Conservation (phyloP, 768 basidiomycete species). For the Tylopilus subfusipes region DNA sequence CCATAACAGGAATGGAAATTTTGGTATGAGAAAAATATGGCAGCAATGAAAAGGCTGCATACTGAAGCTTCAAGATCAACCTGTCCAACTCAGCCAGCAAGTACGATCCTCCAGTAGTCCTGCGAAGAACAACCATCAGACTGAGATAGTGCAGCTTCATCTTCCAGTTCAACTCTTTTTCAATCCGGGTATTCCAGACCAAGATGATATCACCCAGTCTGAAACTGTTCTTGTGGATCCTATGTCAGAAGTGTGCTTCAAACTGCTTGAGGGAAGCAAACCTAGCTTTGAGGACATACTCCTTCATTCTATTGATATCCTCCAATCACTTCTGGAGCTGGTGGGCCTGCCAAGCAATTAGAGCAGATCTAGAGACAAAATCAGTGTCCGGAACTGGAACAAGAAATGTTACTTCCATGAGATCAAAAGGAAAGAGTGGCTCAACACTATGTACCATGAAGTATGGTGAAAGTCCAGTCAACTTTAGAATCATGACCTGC, state of each 20-base stretch:
- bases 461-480: background rate
- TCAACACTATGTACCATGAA: conserved; percentile 23
- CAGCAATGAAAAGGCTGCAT: too few species aligned
- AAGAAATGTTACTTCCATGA: conserved; percentile 24
- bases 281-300: background rate
- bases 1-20: too few species aligned
- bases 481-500: too few species aligned
- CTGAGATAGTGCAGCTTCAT: background rate
- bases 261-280: background rate
- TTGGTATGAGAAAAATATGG: too few species aligned
- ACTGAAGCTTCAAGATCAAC: background rate
- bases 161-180: background rate
- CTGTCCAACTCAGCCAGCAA: background rate
- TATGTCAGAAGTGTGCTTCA: background rate
- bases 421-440: conserved; percentile 29
- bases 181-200: background rate
- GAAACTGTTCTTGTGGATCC: background rate
- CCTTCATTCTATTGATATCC: background rate
- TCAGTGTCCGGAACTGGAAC: background rate
- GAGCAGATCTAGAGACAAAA: background rate
- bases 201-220: background rate
- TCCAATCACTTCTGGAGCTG: background rate
- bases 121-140: background rate
- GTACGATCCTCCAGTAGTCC: background rate
- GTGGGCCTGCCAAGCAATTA: background rate